Evolutionary conservation across 805 yeast species (phyloP).

Genomic region (Metschnikowia lochheadii): DNA sequence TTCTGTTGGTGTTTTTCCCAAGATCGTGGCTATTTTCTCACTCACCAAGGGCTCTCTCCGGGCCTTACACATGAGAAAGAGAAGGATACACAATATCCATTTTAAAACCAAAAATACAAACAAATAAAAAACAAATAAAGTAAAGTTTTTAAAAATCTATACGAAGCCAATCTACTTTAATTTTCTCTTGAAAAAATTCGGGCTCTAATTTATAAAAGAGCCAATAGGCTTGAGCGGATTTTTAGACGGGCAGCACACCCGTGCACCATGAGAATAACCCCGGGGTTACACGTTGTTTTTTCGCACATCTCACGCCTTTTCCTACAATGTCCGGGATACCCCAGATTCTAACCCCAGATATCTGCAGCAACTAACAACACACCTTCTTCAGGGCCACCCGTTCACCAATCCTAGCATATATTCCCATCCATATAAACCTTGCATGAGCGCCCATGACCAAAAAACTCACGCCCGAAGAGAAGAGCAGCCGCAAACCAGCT

Average conservation of each 20-base stretch:
- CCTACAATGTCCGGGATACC: conserved; percentile 21
- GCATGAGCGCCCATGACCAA: conserved; percentile 50
- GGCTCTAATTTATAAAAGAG: background rate
- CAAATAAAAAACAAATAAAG: too few relatives aligned
- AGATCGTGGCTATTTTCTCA: too few relatives aligned
- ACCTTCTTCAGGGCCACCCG: background rate
- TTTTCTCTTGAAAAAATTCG: too few relatives aligned
- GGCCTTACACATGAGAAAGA: too few relatives aligned
- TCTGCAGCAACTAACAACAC: background rate
- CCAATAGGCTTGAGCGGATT: background rate
- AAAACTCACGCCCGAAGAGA: conserved; percentile 50
- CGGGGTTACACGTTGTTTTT: conserved; percentile 2
- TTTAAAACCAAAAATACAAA: too few relatives aligned
- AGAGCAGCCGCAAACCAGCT: conserved; percentile 55
- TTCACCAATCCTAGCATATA: background rate
- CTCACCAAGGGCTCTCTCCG: too few relatives aligned
- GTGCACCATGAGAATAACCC: background rate
- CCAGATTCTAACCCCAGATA: conserved; percentile 14
- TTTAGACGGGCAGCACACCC: background rate
- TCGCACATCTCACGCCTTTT: conserved; percentile 3
- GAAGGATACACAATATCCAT: too few relatives aligned
- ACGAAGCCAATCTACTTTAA: background rate
- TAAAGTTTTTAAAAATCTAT: too few relatives aligned
- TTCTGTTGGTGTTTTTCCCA: too few relatives aligned
- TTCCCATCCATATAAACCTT: background rate